Evolutionary conservation across 768 basidiomycete species (phyloP).

Genomic region (Suillus lakei): DNA sequence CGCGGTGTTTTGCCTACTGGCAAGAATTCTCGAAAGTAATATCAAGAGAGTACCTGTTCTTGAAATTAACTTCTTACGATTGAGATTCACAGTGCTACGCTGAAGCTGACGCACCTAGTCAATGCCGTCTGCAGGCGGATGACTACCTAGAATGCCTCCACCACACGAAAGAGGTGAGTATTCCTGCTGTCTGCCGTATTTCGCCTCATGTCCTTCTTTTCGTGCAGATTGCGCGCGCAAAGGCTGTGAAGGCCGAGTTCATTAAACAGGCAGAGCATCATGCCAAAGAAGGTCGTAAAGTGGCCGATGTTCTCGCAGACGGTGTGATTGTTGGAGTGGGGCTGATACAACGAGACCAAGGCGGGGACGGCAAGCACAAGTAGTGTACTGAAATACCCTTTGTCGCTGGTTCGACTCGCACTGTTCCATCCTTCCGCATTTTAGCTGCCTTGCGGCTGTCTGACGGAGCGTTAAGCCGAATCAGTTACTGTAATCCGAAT

Average conservation of each 20-base stretch:
- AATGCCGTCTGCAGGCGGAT: conserved; percentile 73
- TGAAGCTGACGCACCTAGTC: conserved; percentile 69
- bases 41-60: background rate
- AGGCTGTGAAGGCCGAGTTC: conserved; percentile 73
- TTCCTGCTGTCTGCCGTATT: conserved; percentile 2
- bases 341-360: conserved; percentile 62
- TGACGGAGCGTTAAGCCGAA: background rate
- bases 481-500: conserved; percentile 1
- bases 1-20: conserved; percentile 91
- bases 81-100: conserved; percentile 74
- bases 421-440: background rate
- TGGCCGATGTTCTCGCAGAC: conserved; percentile 71
- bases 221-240: conserved; percentile 63
- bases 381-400: conserved; percentile 15
- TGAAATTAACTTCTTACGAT: conserved; percentile 15
- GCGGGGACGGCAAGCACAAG: conserved; percentile 13
- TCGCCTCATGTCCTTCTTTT: conserved; percentile 1
- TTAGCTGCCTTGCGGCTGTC: background rate
- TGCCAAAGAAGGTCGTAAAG: conserved; percentile 71
- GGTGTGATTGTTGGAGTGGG: conserved; percentile 79
- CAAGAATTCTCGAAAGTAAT: conserved; percentile 82
- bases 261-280: conserved; percentile 67
- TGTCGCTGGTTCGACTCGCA: conserved; percentile 6
- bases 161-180: conserved; percentile 81
- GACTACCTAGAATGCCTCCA: conserved; percentile 95